A percentile compares a stretch with the other conserved stretches of the same genome.
Evolutionary conservation across 345 rosid species (phyloP).

Genomic region (Viola odorata): DNA sequence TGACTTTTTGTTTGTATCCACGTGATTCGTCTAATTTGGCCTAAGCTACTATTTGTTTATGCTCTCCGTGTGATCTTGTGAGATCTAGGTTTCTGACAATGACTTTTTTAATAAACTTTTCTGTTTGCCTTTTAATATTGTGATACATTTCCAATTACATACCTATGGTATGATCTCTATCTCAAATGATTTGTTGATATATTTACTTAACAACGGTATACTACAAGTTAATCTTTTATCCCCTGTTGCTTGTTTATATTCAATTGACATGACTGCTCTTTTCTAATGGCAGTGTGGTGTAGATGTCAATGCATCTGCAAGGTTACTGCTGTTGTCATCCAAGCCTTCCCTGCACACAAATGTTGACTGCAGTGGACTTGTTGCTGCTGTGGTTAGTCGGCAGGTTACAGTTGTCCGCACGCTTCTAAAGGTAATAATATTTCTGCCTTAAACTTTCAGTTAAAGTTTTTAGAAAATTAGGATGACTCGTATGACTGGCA

Average conservation of each 20-base stretch:
- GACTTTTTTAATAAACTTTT: too few species aligned
- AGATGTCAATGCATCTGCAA: conserved; percentile 50
- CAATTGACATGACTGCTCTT: conserved; percentile 3
- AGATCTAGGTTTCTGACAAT: not conserved
- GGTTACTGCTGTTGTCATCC: conserved; percentile 72
- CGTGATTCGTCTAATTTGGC: not conserved
- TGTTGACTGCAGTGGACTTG: conserved; percentile 81
- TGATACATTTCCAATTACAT: too few species aligned
- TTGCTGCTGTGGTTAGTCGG: conserved; percentile 76
- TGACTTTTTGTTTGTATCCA: not conserved
- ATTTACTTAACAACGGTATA: too few species aligned
- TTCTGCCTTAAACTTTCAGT: not conserved
- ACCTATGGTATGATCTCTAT: too few species aligned
- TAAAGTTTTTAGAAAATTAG: not conserved
- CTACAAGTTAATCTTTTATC: too few species aligned
- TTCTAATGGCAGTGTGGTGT: conserved; percentile 67
- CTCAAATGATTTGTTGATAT: too few species aligned
- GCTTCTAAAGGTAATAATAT: conserved; percentile 68
- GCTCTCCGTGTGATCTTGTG: not conserved
- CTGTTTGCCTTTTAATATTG: too few species aligned
- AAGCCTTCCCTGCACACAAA: conserved; percentile 88
- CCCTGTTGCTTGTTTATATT: too few species aligned
- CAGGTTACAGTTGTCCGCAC: conserved; percentile 60
- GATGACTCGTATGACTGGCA: not conserved
- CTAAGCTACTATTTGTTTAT: not conserved